These are phyloP conservation scores for Panicum virgatum DNA, from an alignment of 202 grass and related monocot genomes.

Conservation along the genomic window DNA sequence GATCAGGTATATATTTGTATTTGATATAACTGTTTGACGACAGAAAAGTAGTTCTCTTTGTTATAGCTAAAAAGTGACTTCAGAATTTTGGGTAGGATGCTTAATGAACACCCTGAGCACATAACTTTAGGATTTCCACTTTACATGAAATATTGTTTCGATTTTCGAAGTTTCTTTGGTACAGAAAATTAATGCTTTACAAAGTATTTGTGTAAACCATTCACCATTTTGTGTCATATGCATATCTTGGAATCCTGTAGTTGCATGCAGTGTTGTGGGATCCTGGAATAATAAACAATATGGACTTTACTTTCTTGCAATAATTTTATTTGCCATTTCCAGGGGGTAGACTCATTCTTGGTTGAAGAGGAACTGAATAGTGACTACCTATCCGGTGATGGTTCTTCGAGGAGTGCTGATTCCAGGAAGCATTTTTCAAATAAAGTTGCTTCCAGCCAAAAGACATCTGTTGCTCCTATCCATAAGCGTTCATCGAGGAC, in stretches of 20 bases:
- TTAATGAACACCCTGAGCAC: not conserved
- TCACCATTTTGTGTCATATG: not conserved
- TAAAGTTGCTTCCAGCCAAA: constrained; percentile 60
- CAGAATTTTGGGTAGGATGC: not conserved
- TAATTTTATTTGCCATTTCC: constrained; percentile 46
- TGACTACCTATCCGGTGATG: constrained; percentile 80
- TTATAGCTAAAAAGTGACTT: not conserved
- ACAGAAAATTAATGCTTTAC: not conserved
- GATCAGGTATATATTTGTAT: constrained; percentile 55
- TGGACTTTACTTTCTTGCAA: constrained; percentile 35
- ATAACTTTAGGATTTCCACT: constrained; percentile 18
- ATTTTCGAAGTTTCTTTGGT: not conserved
- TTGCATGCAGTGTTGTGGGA: not conserved
- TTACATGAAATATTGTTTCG: not conserved
- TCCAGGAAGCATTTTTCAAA: constrained; percentile 65
- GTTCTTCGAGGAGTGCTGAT: constrained; percentile 76
- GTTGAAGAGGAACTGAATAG: constrained; percentile 79
- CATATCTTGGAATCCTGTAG: constrained; percentile 2
- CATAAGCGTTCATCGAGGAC: constrained; percentile 63
- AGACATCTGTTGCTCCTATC: constrained; percentile 44
- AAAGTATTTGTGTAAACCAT: constrained; percentile 17
- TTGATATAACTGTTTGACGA: not conserved
- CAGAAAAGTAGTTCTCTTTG: not conserved
- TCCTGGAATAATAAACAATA: constrained; percentile 10
- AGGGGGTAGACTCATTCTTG: constrained; percentile 59